Base-by-base conservation (phyloP, 208 protist genomes). In the Acanthamoeba triangularis region DNA sequence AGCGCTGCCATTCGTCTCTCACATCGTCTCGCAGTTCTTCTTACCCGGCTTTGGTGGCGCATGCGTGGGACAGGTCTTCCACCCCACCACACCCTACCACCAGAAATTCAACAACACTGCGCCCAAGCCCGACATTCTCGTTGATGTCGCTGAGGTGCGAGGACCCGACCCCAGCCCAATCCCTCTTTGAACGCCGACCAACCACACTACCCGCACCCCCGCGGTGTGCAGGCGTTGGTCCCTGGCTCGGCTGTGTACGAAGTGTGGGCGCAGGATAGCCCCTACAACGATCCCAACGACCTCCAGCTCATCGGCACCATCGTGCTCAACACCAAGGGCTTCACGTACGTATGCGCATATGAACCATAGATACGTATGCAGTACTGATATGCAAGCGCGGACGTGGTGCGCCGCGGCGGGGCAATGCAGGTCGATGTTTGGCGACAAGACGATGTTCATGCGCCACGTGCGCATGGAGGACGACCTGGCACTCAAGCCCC, bases 41-140 rank as follows among this genome's bases (percentile, higher is more conserved):
- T 72, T n/a, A n/a, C n/a, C n/a, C n/a, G n/a, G n/a, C n/a, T 11
- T 63, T 25, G 20, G 11, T 63, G 14, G 20, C 56, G n/a, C n/a
- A n/a, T n/a, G n/a, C n/a, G n/a, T n/a, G n/a, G 63, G 14, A 25
- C 65, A 72, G 65, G 65, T 72, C 2, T 91, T 91, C 85, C 85
- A 91, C 8, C 56, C 85, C 18, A 91, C 49, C 23, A 35, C 52
- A 10, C 2, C 35, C 20, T 69, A 69, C 7, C 85, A 91, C 8
- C 10, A 69, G 1, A 91, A 69, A 44, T 67, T 67, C 85, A 72
- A 37, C 28, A 72, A 72, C 65, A 72, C 59, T 8, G 2, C 14
- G 59, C 59, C 23, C 0, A 72, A 61, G 16, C 54, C 54, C 54
- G 54, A 13, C 11, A 23, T 25, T 23, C 20, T 23, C 16, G 20